Base-by-base conservation (phyloP, 108 stramenopile genomes). In the Aurantiochytrium sp. region DNA sequence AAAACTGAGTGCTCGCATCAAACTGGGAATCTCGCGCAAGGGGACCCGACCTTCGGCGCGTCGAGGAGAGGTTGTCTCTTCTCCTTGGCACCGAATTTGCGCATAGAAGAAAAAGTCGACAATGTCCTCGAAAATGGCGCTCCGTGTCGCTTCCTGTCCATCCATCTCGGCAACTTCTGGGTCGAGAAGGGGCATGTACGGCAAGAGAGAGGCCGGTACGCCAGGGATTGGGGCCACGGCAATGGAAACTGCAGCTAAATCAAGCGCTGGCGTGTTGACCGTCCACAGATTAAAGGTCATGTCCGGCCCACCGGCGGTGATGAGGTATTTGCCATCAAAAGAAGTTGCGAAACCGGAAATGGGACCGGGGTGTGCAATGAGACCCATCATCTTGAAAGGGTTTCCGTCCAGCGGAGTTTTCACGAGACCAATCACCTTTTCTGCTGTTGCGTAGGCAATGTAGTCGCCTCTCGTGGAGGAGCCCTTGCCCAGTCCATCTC, bases 91-190 rank as follows among this genome's bases (percentile, higher is more conserved):
- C 18, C 95, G 91, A 23, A 95, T 87, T 87, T 94, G 91, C 5
- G 91, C 90, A 60, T 94, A 93, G 60, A 92, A 94, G 87, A 95
- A 95, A 91, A 94, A 95, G 58, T 95, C 95, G 49, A 93, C 73
- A 4, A 95, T 43, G 23, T 94, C 92, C 72, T 93, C 60, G 51
- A 93, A 91, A 3, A 92, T 44, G 4, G 89, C 92, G 16, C 94
- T 93, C 14, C 73, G 89, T 5, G 49, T 18, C 10, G 92, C 94
- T 5, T 90, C 93, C 25, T 14, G 8, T 23, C 4, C 10, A 28
- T 28, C 25, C 10, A 23, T 69, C 55, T 4, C 14, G 16, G 55
- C 55, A 16, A 16, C 55, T 16, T 57, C 55, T 8, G 64, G 64
- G 58, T 93, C 92, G 23, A 95, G 90, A 55, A 92, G 88, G 29